Evolutionary conservation across 352 stramenopile genomes (phyloP).

Genomic region (Phytophthora lateralis): DNA sequence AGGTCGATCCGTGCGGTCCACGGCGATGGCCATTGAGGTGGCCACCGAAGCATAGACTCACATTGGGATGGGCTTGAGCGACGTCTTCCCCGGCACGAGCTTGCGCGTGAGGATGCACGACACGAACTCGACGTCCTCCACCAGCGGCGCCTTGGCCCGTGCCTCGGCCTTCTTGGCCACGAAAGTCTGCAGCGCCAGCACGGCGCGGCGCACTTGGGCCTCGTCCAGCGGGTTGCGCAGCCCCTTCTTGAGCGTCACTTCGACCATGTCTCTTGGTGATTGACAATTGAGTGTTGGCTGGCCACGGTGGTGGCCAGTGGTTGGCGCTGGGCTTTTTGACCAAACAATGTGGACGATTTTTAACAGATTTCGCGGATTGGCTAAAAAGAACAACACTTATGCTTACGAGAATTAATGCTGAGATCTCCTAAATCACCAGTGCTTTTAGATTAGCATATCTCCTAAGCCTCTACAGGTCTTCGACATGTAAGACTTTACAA

Average conservation of each 20-base stretch:
- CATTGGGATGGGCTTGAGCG: constrained; percentile 79
- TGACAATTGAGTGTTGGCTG: neutral
- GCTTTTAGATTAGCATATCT: no score
- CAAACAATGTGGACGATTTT: no score
- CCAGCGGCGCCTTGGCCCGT: constrained; percentile 60
- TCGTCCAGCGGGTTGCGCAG: constrained; percentile 75
- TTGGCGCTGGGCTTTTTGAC: neutral
- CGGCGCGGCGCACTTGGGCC: constrained; percentile 73
- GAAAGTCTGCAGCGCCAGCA: constrained; percentile 70
- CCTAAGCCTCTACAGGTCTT: no score
- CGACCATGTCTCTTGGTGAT: constrained; percentile 10
- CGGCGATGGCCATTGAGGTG: neutral
- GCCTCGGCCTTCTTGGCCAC: constrained; percentile 48
- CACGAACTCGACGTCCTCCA: constrained; percentile 61
- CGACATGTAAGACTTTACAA: no score
- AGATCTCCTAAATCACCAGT: no score
- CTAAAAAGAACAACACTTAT: no score
- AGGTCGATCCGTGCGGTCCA: neutral
- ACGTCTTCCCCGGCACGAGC: constrained; percentile 66
- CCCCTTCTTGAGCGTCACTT: constrained; percentile 57
- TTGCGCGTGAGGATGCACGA: constrained; percentile 81
- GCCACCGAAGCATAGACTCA: constrained; percentile 18
- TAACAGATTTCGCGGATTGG: no score
- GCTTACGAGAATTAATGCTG: no score
- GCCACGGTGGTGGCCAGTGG: neutral